phyloP scores from a whole-genome alignment of 805 yeast species.

The Dipodascus albidus region DNA sequence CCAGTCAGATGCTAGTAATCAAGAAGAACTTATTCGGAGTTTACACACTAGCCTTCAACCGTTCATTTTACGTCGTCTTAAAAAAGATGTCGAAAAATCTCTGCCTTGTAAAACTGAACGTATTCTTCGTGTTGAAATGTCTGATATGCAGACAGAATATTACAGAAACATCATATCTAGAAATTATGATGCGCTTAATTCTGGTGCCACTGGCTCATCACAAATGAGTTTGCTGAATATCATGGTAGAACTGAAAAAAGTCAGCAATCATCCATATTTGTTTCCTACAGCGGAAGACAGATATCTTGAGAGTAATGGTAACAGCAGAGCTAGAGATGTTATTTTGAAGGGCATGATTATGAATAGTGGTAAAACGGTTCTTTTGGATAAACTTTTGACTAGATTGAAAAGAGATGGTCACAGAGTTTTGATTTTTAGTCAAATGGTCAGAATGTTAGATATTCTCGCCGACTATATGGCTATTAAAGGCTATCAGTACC shows the following conservation, averaged over 20 bases:
- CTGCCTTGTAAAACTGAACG: conserved; percentile 93
- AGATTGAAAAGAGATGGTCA: conserved; percentile 89
- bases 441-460: conserved; percentile 95
- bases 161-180: conserved; percentile 88
- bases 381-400: conserved; percentile 77
- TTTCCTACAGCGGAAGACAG: conserved; percentile 88
- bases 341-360: conserved; percentile 82
- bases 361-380: conserved; percentile 98
- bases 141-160: conserved; percentile 91
- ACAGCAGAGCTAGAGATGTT: conserved; percentile 58
- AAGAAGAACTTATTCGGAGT: conserved; percentile 79
- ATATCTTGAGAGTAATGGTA: conserved; percentile 29
- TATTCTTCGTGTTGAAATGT: conserved; percentile 85
- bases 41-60: conserved; percentile 82
- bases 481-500: conserved; percentile 79
- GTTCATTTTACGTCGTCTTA: conserved; percentile 81
- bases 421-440: conserved; percentile 87
- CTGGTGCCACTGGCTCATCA: conserved; percentile 63
- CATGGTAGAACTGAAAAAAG: conserved; percentile 93
- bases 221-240: conserved; percentile 81
- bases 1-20: conserved; percentile 62
- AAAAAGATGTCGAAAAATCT: conserved; percentile 95
- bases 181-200: conserved; percentile 83
- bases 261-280: conserved; percentile 92
- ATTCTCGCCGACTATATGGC: conserved; percentile 87